A percentile compares a stretch with the other conserved stretches of the same genome.
Conservation (phyloP, 805 yeast genomes). For the Spathaspora boniae region DNA sequence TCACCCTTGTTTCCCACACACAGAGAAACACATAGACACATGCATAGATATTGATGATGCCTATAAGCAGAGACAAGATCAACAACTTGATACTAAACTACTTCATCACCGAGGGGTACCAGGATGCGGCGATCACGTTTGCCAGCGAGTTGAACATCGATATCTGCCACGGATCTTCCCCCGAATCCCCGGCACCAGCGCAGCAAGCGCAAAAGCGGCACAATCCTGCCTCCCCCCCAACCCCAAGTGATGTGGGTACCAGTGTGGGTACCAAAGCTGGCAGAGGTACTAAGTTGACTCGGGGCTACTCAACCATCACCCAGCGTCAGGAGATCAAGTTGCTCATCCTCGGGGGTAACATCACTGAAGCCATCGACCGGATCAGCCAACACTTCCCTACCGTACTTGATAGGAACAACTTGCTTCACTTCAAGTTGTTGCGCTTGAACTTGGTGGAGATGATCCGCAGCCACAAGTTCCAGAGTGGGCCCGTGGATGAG, state of each 20-base stretch:
- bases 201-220: neutral
- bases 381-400: conserved; percentile 62
- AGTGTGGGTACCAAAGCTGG: too few species aligned
- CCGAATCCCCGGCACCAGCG: neutral
- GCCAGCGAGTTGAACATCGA: conserved; percentile 51
- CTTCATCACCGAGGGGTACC: conserved; percentile 74
- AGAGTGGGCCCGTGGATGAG: conserved; percentile 26
- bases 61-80: conserved; percentile 34
- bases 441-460: conserved; percentile 76
- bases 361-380: conserved; percentile 53
- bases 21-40: neutral
- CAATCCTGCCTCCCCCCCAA: conserved; percentile 3
- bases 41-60: neutral
- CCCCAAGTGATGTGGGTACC: conserved; percentile 11
- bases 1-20: neutral
- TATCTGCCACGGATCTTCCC: conserved; percentile 3
- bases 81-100: conserved; percentile 65
- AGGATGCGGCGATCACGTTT: conserved; percentile 60
- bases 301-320: conserved; percentile 49
- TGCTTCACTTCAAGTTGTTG: conserved; percentile 68
- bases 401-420: conserved; percentile 58
- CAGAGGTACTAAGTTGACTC: conserved; percentile 14
- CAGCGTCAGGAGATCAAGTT: conserved; percentile 52
- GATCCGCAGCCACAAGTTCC: conserved; percentile 52
- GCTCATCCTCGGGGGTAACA: conserved; percentile 55